phyloP scores from a whole-genome alignment of 129 eudicot species.

The Centella asiatica region DNA sequence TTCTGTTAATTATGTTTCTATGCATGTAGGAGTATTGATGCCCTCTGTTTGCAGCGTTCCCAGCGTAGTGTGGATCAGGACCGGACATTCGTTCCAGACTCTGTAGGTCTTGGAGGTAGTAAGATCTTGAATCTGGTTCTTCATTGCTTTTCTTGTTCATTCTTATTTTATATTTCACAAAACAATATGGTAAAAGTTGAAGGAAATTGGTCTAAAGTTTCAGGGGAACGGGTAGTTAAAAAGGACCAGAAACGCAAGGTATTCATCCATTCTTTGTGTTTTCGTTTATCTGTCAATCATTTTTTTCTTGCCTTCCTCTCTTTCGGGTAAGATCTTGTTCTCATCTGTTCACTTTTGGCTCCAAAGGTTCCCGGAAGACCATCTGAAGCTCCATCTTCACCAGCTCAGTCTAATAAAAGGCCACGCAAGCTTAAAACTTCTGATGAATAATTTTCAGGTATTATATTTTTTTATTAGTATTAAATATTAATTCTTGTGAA shows the following conservation, averaged over 20 bases:
- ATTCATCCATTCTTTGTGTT: background rate
- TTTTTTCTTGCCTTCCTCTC: background rate
- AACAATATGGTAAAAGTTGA: background rate
- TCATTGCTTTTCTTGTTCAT: background rate
- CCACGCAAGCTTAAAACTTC: conserved; percentile 76
- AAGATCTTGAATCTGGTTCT: background rate
- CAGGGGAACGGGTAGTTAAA: conserved; percentile 81
- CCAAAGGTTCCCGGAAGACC: conserved; percentile 68
- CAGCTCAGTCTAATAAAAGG: conserved; percentile 73
- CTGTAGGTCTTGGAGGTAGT: conserved; percentile 74
- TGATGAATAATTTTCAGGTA: conserved; percentile 37
- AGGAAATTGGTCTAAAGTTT: background rate
- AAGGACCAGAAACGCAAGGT: conserved; percentile 97
- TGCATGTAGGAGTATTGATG: conserved; percentile 1
- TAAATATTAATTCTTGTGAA: no score
- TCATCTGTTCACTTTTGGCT: conserved; percentile 13
- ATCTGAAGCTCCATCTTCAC: conserved; percentile 80
- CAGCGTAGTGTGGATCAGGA: conserved; percentile 72
- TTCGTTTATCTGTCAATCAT: background rate
- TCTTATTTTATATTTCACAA: background rate
- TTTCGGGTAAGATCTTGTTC: background rate
- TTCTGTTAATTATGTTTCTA: background rate
- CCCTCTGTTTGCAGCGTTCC: conserved; percentile 28
- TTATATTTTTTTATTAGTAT: no score
- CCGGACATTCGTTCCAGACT: conserved; percentile 69